Conservation (phyloP, 73 alveolate genomes). For the Chromera velia region DNA sequence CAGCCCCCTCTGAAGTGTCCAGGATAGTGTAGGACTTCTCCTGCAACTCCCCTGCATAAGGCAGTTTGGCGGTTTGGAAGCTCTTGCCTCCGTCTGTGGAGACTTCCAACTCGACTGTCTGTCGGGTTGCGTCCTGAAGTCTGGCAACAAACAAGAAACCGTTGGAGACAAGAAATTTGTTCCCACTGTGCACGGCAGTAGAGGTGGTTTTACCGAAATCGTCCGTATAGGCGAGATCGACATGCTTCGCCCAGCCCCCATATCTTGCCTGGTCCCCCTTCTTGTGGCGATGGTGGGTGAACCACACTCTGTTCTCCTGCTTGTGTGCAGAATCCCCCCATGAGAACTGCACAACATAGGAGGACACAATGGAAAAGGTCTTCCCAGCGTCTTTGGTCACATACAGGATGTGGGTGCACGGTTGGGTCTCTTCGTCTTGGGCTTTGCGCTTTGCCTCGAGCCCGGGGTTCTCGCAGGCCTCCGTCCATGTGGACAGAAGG, state of each 20-base stretch:
- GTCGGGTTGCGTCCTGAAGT: constrained; percentile 46
- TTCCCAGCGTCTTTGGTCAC: constrained; percentile 16
- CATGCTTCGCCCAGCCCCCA: constrained; percentile 50
- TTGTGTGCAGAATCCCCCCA: constrained; percentile 60
- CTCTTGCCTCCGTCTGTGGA: constrained; percentile 29
- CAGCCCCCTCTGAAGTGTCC: constrained; percentile 44
- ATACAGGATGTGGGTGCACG: constrained; percentile 28
- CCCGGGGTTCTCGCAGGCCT: not conserved
- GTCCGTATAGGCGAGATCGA: constrained; percentile 59
- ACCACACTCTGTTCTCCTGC: constrained; percentile 16
- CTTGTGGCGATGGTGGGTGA: constrained; percentile 36
- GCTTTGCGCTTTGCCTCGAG: not conserved
- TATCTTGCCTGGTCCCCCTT: constrained; percentile 46
- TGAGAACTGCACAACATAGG: constrained; percentile 74
- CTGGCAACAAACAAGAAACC: constrained; percentile 70
- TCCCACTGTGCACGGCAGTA: constrained; percentile 57
- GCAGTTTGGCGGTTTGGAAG: constrained; percentile 25
- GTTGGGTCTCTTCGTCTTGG: too few species aligned
- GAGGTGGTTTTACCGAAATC: constrained; percentile 62
- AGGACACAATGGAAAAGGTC: constrained; percentile 24
- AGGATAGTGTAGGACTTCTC: constrained; percentile 65
- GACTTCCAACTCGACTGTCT: constrained; percentile 67
- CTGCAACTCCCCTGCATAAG: constrained; percentile 27
- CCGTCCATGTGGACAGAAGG: constrained; percentile 24
- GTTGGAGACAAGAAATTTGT: constrained; percentile 68